These are phyloP conservation scores for Neoscytalidium dimidiatum DNA, from an alignment of 2,329 filamentous ascomycete species.

Conservation along the genomic window DNA sequence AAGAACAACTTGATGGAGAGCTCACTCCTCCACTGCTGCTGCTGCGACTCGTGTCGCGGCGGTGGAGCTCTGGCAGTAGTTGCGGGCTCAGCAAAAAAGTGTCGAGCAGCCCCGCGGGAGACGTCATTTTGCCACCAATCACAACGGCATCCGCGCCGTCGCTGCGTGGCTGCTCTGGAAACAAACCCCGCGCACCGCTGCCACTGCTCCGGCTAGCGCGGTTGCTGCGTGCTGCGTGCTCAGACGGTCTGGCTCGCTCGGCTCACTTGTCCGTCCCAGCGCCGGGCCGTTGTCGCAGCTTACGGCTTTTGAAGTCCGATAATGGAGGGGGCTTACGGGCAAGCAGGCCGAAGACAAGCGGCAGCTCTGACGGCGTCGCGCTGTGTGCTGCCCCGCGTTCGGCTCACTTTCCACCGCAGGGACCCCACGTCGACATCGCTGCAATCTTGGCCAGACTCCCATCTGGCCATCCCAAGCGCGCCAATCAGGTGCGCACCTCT, in stretches of 20 bases:
- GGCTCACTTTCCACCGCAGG: slow-evolving; percentile 14
- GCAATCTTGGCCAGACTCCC: neutral
- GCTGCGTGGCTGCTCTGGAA: neutral
- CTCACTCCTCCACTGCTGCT: neutral
- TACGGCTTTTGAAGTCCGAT: neutral
- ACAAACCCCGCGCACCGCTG: neutral
- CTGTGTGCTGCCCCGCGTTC: slow-evolving; percentile 12
- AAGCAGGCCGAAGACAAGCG: too few relatives aligned
- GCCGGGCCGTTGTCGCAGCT: neutral
- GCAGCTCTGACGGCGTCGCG: neutral
- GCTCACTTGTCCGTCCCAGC: neutral
- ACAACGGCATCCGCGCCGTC: neutral
- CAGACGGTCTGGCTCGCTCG: neutral
- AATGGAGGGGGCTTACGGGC: too few relatives aligned
- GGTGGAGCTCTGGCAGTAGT: slow-evolving; percentile 13
- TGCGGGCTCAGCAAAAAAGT: slow-evolving; percentile 3
- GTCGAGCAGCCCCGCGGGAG: neutral
- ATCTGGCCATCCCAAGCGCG: neutral
- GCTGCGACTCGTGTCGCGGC: neutral
- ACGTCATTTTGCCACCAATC: slow-evolving; percentile 21
- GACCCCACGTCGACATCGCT: neutral
- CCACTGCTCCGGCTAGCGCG: neutral
- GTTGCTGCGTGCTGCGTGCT: too few relatives aligned
- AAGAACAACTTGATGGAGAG: too few relatives aligned
- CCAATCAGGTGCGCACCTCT: neutral